A percentile compares a stretch with the other conserved stretches of the same genome.
Evolutionary conservation across 208 protist species (phyloP).

Genomic region (Naegleria gruberi): DNA sequence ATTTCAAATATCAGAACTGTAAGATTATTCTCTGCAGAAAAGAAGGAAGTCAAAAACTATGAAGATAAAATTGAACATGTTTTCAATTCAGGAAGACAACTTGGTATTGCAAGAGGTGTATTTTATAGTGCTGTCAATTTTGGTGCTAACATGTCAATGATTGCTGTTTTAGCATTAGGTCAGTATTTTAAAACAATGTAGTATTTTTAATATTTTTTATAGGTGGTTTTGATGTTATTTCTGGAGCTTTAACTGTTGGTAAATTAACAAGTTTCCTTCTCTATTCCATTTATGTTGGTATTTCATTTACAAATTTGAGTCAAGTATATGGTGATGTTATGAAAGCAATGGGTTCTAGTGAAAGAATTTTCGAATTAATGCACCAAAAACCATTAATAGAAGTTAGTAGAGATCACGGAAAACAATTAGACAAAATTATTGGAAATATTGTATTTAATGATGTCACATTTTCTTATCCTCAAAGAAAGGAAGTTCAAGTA

Average conservation of each 20-base stretch:
- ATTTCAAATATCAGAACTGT: slow-evolving; percentile 66
- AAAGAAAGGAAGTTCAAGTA: slow-evolving; percentile 52
- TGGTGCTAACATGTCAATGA: not conserved
- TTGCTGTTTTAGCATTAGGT: not conserved
- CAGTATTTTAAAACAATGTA: no score
- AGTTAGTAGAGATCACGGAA: not conserved
- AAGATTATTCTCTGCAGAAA: slow-evolving; percentile 56
- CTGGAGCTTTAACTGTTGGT: slow-evolving; percentile 58
- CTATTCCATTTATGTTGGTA: slow-evolving; percentile 73
- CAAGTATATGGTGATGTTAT: slow-evolving; percentile 9
- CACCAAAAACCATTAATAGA: not conserved
- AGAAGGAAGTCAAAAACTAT: slow-evolving; percentile 27
- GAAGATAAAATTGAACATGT: not conserved
- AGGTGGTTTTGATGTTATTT: slow-evolving; percentile 46
- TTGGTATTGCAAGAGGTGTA: not conserved
- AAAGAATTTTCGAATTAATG: slow-evolving; percentile 22
- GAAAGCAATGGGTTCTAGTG: slow-evolving; percentile 11
- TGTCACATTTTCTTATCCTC: slow-evolving; percentile 66
- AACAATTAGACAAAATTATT: slow-evolving; percentile 25
- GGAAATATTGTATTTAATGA: slow-evolving; percentile 52
- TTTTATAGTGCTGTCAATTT: not conserved
- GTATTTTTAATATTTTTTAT: no score
- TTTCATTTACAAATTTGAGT: not conserved
- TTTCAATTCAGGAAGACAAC: slow-evolving; percentile 1
- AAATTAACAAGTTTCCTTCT: slow-evolving; percentile 74